Base-by-base conservation (phyloP, 495 filamentous ascomycete genomes). In the Lichina pygmaea region DNA sequence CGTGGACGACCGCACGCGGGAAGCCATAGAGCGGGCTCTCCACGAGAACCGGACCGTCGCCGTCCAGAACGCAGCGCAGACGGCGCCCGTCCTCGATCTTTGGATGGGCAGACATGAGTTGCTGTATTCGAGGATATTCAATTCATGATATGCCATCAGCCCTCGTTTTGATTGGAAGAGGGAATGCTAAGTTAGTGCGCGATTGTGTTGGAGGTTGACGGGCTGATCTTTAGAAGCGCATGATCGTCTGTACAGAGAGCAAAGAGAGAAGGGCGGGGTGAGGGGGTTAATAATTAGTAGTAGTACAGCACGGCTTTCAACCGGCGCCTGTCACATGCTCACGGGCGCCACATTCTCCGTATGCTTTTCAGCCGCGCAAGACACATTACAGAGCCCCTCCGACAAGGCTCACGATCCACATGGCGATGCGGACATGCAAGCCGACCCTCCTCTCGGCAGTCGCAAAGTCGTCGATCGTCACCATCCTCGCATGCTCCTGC, bases 61-160 rank as follows among this genome's bases (percentile, higher is more conserved):
- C 7, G 66, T 81, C 5, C 80, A 85, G 49, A 67, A 81, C 54
- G 86, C 85, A 1, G 86, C 78, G n/a, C 85, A 94, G 64, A 69
- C 66, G 30, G 78, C 86, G 37, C 84, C 86, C 7, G 72, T 77
- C 13, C 70, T 94, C 65, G 89, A 97, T 68, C 55, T 97, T 41
- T 97, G 86, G 83, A 66, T 91, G 47, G 89, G 91, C 9, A 72
- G 89, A 57, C 89, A 97, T 62, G 89, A 97, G 66, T 58, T 93
- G 56, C 60, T 97, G 37, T 97, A 97, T 62, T 91, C 81, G 50
- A 74, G 89, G 56, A 95, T 97, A 44, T 97, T 97, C 53, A 95
- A 97, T 57, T 77, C 72, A 44, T 77, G 51, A 66, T 4, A 24
- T 4, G 24, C 24, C 4, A 24, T 24, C 24, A 24, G 24, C 24